Base-by-base conservation (phyloP, 2,329 filamentous ascomycete species). In the Pseudogymnoascus sp. region DNA sequence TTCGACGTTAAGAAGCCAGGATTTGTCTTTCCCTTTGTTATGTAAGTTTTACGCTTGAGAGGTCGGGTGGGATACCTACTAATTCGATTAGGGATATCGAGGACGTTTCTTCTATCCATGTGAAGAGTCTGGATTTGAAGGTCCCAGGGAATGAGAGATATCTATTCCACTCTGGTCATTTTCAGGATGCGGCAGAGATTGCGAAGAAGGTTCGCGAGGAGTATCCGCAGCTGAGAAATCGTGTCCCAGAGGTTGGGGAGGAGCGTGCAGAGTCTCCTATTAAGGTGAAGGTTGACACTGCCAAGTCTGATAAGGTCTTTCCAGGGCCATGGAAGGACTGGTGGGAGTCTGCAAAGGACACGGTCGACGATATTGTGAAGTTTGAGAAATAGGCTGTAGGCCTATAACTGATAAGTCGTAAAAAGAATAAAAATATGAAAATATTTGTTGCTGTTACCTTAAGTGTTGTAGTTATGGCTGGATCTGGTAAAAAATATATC, bases 171-270 rank as follows among this genome's bases (percentile, higher is more conserved):
- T 57, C 54, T 3, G 57, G 57, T 4, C 16, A n/a, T 9, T 11
- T 25, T 30, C 43, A 39, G 9, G 30, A 47, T n/a, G 28, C 22
- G 3, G 14, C n/a, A 9, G 33, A 79, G 67, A 78, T 86, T 30
- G 78, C 77, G 0, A 76, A 82, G 57, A 75, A 82, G 39, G 76
- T 87, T 54, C 74, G 75, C 60, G 77, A 79, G 64, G 70, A 77
- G 61, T 82, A 81, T 64, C 81, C 80, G 0, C 71, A 82, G 65
- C 75, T 81, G 64, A 75, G 76, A 63, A 75, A 73, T 6, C 66
- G 73, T 57, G 67, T 84, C 63, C 80, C 81, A 22, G 65, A 68
- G 9, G 65, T 60, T 30, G 68, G 70, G 69, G 77, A 66, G 25
- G 62, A 66, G 58, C 8, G 12, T 6, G 66, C 64, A 18, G 70